A percentile compares a stretch with the other conserved stretches of the same genome.
Conservation (phyloP, 805 yeast genomes). For the Cyberlindnera misumaiensis region DNA sequence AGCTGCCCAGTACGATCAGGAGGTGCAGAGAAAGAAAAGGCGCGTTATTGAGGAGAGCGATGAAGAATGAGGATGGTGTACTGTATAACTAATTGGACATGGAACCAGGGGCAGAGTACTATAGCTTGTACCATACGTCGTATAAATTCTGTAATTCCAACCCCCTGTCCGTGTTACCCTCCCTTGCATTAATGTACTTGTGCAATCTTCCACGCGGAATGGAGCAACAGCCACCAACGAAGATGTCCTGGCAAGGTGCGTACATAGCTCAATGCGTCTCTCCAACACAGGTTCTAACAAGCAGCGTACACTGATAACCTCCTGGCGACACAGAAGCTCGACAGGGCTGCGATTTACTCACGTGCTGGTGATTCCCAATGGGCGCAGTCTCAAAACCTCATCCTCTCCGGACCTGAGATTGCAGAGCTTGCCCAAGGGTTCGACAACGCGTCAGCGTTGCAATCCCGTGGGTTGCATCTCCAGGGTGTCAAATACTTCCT, state of each 20-base stretch:
- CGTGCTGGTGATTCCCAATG: conserved; percentile 92
- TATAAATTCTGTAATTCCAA: too few species aligned
- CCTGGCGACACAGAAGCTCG: conserved; percentile 79
- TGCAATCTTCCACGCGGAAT: background rate
- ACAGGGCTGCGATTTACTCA: conserved; percentile 88
- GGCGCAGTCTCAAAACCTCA: conserved; percentile 75
- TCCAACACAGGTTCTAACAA: too few species aligned
- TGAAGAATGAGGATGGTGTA: conserved; percentile 34
- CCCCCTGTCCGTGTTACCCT: too few species aligned
- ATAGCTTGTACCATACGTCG: too few species aligned
- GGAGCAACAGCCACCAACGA: background rate
- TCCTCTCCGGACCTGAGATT: conserved; percentile 65
- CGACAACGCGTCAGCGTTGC: conserved; percentile 70
- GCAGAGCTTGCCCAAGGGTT: conserved; percentile 70
- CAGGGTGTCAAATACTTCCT: conserved; percentile 83
- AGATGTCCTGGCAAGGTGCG: conserved; percentile 42
- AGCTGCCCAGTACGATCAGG: conserved; percentile 38
- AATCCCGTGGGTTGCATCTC: conserved; percentile 79
- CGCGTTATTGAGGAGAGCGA: conserved; percentile 50
- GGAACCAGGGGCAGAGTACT: too few species aligned
- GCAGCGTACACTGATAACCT: conserved; percentile 93
- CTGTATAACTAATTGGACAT: too few species aligned
- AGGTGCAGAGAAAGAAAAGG: conserved; percentile 33
- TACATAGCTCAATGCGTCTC: too few species aligned
- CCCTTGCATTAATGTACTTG: too few species aligned